Conservation (phyloP, 192 early-diverging fungal genomes). For the Linnemannia zychae region DNA sequence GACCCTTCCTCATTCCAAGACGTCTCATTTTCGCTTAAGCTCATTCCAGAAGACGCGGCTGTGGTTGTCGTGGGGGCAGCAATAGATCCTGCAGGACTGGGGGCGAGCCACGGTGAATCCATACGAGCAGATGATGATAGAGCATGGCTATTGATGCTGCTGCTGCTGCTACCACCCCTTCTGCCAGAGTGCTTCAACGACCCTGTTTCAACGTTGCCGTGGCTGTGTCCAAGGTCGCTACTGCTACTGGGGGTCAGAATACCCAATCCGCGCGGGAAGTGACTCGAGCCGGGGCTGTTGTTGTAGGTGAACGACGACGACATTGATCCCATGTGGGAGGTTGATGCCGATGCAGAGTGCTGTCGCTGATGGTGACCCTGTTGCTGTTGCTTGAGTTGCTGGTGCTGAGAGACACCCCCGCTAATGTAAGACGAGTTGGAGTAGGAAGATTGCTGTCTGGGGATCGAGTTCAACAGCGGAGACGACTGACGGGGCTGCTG, state of each 20-base stretch:
- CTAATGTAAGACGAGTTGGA: background rate
- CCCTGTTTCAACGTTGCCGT: background rate
- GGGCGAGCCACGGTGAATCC: background rate
- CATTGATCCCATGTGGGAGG: background rate
- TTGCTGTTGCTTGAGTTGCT: conserved; percentile 4
- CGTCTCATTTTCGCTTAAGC: background rate
- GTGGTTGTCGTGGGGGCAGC: no score
- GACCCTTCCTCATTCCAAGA: background rate
- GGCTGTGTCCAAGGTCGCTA: background rate
- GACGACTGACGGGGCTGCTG: background rate
- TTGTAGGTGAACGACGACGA: conserved; percentile 9
- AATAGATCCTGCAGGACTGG: background rate
- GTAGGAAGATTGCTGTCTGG: background rate
- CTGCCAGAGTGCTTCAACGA: background rate
- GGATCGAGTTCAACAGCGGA: background rate
- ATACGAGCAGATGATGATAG: background rate
- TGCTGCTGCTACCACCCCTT: background rate
- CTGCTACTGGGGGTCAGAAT: conserved; percentile 1
- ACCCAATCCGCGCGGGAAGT: conserved; percentile 11
- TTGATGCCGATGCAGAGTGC: conserved; percentile 16
- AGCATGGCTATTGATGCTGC: background rate
- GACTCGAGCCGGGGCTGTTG: background rate
- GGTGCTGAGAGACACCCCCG: background rate
- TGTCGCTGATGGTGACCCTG: conserved; percentile 14
- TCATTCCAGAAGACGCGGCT: background rate